Base-by-base conservation (phyloP, 2,329 filamentous ascomycete genomes). In the Myriosclerotinia duriaeana region DNA sequence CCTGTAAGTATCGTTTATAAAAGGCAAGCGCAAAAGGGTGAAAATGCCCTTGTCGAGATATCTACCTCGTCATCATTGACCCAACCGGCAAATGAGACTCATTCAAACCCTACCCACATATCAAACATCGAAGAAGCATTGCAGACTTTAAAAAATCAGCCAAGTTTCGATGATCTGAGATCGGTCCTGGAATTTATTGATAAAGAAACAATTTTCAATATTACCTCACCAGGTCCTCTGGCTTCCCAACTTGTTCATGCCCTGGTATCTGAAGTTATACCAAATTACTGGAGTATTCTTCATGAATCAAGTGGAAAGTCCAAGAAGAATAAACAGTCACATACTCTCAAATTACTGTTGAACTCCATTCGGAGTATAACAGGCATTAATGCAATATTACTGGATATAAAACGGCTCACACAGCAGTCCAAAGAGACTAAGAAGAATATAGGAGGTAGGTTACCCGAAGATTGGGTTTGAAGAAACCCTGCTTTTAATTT, bases 201-300 rank as follows among this genome's bases (percentile, higher is more conserved):
- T 34, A 72, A 77, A 54, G 73, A 75, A 54, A 63, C 66, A 26
- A 67, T 69, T 5, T 86, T 89, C 74, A 84, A 85, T 71, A 82
- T 94, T 60, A 80, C 82, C 54, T 77, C 80, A 3, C 88, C 92
- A 4, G 84, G 84, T 42, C 88, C 93, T 1, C 79, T 86, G 68
- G 85, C 87, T 66, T 87, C 92, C 26, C 90, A 93, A 72, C 85
- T 97, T 42, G 81, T 94, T 63, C 88, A 93, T 74, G 80, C 86
- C 3, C 79, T 99, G 46, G 87, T 96, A 67, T 88, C 85, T 20
- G 85, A 88, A 42, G 93, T 90, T 36, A 80, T 92, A 9, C 90
- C 91, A 1, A 91, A 93, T 74, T 96, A 94, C 78, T 98, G 95
- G 94, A 75, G 81, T 3, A 73, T 86, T 11, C 74, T 94, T 20